Evolutionary conservation across 257 asterid species (phyloP), one percentile per base, ranked within the genome.

Genomic region (Plantago elongata): DNA sequence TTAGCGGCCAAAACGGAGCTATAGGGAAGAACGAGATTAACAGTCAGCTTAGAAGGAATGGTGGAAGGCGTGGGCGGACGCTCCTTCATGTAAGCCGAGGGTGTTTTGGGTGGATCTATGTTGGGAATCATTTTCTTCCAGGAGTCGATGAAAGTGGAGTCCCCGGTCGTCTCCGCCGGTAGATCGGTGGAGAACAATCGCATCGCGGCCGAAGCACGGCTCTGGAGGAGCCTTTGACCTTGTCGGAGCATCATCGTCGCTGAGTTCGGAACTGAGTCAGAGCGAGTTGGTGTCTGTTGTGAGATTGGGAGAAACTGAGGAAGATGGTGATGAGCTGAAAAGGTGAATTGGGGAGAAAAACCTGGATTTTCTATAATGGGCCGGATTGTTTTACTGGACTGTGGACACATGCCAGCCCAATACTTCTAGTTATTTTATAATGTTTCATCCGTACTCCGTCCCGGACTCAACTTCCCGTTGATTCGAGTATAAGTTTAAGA

Each of bases 1-100:
- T 86, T 86, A 66, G 73, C 75, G 54, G 83, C 57, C 51, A 78
- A 78, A 29, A 77, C 47, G n/a, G 97, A 77, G 13, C 76, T 75
- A 54, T 89, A 86, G 15, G 95, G 97, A 69, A 89, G 94, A 68
- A 86, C 94, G 57, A 89, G 73, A 72, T 89, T 89, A 79, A 89
- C 80, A 11, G 95, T 89, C 78, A 86, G 95, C 73, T 89, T 89
- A 0, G 95, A 69, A 9, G 95, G 95, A 46, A 89, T 82, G 9
- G 89, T 72, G 47, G 84, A 65, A 2, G 94, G 95, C 9, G 77
- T 74, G 3, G 87, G 84, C 12, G 89, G 94, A 16, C 95, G 91
- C 22, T 90, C 77, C 0, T 55, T 9, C 93, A 85, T 88, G 73
- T 69, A 85, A 1, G 93, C 72, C 43, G 81, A 71, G 4, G 88